Conservation (phyloP, 1,139 yeast species). For the Saccharomyces pastorianus region DNA sequence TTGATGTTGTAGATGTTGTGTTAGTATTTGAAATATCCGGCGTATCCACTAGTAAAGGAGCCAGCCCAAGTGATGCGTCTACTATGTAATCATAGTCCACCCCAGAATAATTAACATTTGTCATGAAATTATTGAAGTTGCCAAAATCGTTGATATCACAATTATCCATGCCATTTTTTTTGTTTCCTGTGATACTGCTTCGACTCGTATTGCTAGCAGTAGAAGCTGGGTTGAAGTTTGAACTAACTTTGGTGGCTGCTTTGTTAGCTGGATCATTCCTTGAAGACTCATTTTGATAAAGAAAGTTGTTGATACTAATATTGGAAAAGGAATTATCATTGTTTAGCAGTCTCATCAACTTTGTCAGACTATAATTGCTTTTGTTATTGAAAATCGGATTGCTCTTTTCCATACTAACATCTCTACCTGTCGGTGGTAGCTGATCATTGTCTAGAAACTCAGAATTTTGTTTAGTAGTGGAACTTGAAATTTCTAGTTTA, state of each 20-base stretch:
- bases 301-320: background rate
- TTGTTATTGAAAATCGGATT: background rate
- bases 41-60: slow-evolving; percentile 26
- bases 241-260: background rate
- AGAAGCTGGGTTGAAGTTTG: background rate
- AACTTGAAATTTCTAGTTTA: background rate
- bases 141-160: background rate
- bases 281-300: background rate
- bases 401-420: background rate
- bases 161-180: background rate
- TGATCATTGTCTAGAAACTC: background rate
- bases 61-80: slow-evolving; percentile 30
- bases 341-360: slow-evolving; percentile 4
- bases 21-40: slow-evolving; percentile 7
- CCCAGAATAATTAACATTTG: background rate
- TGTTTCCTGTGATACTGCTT: background rate
- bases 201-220: background rate
- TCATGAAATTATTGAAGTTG: background rate
- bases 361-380: slow-evolving; percentile 4
- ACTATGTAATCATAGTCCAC: slow-evolving; percentile 23
- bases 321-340: background rate
- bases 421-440: background rate
- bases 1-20: background rate
- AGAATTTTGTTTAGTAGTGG: background rate
- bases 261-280: background rate